Base-by-base conservation (phyloP, 2,329 filamentous ascomycete species). In the Sodiomyces alkalinus region DNA sequence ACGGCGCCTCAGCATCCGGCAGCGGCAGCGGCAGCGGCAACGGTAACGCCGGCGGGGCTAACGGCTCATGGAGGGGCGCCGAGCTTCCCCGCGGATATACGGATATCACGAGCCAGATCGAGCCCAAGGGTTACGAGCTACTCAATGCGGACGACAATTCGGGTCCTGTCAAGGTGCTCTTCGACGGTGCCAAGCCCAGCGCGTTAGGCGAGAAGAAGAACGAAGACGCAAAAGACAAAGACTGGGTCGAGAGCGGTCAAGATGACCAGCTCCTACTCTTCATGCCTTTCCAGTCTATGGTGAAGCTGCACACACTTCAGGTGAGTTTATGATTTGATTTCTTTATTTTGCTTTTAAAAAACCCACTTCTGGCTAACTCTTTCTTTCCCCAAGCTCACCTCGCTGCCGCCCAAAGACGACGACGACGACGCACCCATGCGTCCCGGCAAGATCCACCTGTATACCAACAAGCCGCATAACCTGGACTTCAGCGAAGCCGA, bases 231-330 rank as follows among this genome's bases (percentile, higher is more conserved):
- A n/a, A n/a, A n/a, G 38, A 39, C 30, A 72, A 70, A 47, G 87
- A 98, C 54, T 96, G 81, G 77, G 75, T 96, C 14, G 82, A 94
- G 62, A 94, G 83, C 52, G 87, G 94, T 47, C 92, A 87, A 19
- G 90, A 98, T 48, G 86, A 96, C 57, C 90, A 98, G 61, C 62
- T 98, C 36, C 80, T 96, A 68, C 67, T 98, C 26, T 96, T 77
- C 54, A 65, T 92, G 32, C 87, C 90, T 1, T 93, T 98, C 57
- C 78, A 86, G 51, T 73, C 78, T 18, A 81, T 74, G 26, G 51
- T 93, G 39, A 98, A 96, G 62, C 67, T 96, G 28, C 87, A 94
- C 56, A 86, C 83, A 8, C 56, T 78, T 18, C 73, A 77, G 60
- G 71, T 71, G 55, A 33, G 55, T 8, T 11, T 17, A n/a, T n/a